Evolutionary conservation across 2,329 filamentous ascomycete genomes (phyloP).

Genomic region (Rhynchosporium graminicola): DNA sequence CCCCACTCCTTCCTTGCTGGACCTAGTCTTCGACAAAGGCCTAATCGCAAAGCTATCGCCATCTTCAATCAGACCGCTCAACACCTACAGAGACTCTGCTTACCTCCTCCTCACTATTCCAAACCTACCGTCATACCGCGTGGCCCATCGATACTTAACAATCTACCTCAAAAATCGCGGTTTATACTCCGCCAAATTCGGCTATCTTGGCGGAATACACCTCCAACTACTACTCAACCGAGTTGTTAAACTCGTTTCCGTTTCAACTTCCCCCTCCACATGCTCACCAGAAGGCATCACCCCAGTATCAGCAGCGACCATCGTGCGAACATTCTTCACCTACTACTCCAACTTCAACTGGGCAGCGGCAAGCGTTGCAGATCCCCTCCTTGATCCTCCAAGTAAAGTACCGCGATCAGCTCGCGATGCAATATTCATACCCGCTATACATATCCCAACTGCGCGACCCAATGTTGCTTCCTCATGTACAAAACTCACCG

Average conservation of each 20-base stretch:
- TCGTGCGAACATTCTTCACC: conserved; percentile 59
- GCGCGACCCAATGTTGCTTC: conserved; percentile 53
- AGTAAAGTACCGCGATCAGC: conserved; percentile 52
- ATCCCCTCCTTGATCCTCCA: conserved; percentile 53
- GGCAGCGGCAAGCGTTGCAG: conserved; percentile 54
- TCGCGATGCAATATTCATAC: conserved; percentile 62
- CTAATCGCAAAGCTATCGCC: conserved; percentile 55
- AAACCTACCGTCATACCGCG: conserved; percentile 56
- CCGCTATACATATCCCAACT: conserved; percentile 62
- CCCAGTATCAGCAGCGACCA: conserved; percentile 33
- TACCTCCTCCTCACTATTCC: conserved; percentile 63
- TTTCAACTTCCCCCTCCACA: conserved; percentile 10
- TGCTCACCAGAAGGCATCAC: background rate
- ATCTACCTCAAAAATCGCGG: conserved; percentile 63
- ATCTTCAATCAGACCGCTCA: conserved; percentile 60
- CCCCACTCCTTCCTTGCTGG: conserved; percentile 7
- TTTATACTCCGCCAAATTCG: conserved; percentile 65
- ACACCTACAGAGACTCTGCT: conserved; percentile 62
- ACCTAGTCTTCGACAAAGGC: conserved; percentile 20
- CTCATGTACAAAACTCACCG: conserved; percentile 44
- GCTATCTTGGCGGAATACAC: conserved; percentile 65
- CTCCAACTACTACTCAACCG: conserved; percentile 62
- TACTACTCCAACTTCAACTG: conserved; percentile 65
- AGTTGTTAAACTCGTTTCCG: conserved; percentile 56
- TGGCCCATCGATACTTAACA: conserved; percentile 61